Conservation (phyloP, 768 basidiomycete genomes). For the Termitomyces sp. region DNA sequence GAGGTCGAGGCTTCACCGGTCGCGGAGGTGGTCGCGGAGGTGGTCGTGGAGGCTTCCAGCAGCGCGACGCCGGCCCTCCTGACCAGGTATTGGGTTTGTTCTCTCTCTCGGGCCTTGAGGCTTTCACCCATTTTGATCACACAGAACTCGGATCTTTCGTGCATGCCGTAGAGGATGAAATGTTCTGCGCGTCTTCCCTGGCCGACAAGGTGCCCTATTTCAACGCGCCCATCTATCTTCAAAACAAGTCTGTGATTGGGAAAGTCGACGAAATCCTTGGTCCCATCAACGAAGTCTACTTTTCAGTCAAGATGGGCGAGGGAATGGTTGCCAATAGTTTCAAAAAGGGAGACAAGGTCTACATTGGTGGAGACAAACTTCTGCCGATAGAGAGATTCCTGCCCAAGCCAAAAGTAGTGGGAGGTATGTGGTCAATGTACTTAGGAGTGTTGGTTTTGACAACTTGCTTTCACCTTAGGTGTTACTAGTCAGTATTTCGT, state of each 20-base stretch:
- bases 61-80: slow-evolving; percentile 74
- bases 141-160: slow-evolving; percentile 89
- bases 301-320: slow-evolving; percentile 94
- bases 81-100: slow-evolving; percentile 68
- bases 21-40: slow-evolving; percentile 61
- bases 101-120: background rate
- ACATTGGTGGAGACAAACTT: slow-evolving; percentile 95
- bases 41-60: slow-evolving; percentile 67
- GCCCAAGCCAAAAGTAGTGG: slow-evolving; percentile 86
- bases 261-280: slow-evolving; percentile 99
- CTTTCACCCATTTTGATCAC: background rate
- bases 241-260: slow-evolving; percentile 93
- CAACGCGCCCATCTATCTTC: slow-evolving; percentile 96
- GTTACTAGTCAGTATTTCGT: slow-evolving; percentile 38
- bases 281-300: slow-evolving; percentile 97
- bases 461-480: slow-evolving; percentile 24
- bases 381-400: slow-evolving; percentile 95
- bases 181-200: slow-evolving; percentile 86
- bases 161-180: slow-evolving; percentile 97
- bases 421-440: slow-evolving; percentile 37
- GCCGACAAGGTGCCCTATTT: slow-evolving; percentile 96
- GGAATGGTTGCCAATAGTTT: slow-evolving; percentile 96
- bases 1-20: slow-evolving; percentile 39
- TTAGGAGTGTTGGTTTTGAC: background rate
- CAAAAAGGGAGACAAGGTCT: slow-evolving; percentile 97